Base-by-base conservation (phyloP, 257 asterid genomes). In the Nicotiana benthamiana region DNA sequence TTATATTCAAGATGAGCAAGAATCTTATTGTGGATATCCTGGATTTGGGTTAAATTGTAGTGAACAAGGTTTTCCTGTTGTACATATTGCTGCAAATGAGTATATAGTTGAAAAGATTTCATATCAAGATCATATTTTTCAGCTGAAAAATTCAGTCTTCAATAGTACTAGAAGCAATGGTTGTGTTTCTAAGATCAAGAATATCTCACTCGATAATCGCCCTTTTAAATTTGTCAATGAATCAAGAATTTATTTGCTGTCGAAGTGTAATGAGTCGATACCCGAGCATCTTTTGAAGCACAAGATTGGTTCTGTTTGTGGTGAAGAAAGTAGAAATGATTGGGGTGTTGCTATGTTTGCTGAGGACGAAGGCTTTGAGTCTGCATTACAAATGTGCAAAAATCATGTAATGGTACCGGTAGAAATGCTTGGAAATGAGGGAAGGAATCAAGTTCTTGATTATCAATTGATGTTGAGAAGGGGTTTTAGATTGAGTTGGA, bases 401-500 rank as follows among this genome's bases (percentile, higher is more conserved):
- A 52, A 17, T 12, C 85, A 86, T 62, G 87, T 92, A 9, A 82
- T 87, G 53, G 89, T 79, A 26, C 97, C 91, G 0, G 90, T 88
- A 78, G 97, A 89, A 28, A 61, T 68, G 43, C 13, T 0, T 6
- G 88, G 40, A 12, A 75, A 32, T 11, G 86, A 77, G 77, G 60
- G 32, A 34, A 84, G 20, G 0, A 59, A 52, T 13, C 86, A 30
- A 46, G 46, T 43, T 8, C 80, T 62, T 2, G 51, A 86, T 46
- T 77, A 85, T 83, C 62, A 9, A 1, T 83, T 36, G 82, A 67
- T 86, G 3, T 79, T 90, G 88, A 88, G 83, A 54, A 89, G 84
- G 70, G 98, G 96, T 9, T 89, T 93, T 75, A 56, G 54, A 32
- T 34, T 90, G 87, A 85, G 65, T 0, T 94, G 97, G 98, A 86